Evolutionary conservation across 495 filamentous ascomycete species (phyloP), one percentile per base, ranked within the genome.

Genomic region (Recurvomyces mirabilis): DNA sequence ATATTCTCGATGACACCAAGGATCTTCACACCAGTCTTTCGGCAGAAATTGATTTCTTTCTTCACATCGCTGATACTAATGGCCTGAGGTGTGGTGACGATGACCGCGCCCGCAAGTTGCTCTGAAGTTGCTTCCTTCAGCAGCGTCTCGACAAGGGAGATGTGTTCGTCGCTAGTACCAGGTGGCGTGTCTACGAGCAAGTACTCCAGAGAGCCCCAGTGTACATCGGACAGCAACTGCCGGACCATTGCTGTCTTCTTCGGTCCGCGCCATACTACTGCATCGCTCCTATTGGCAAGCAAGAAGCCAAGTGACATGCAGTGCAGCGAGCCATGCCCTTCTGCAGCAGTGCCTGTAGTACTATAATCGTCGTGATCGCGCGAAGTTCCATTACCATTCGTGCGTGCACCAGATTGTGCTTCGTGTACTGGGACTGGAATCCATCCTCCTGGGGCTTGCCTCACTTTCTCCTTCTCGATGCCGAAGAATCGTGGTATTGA

Each of bases 191-290:
- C 91, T 52, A 98, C 81, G 40, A 98, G 73, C 9, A 98, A 71
- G 63, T 84, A 94, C 61, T 94, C 87, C 23, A 87, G 73, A 10
- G 74, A 69, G 23, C 79, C 82, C 91, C 91, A 98, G n/a, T 80
- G 73, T 5, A 94, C 89, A 59, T 94, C 87, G 0, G 81, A 78
- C 19, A 96, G 68, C 57, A 98, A 96, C 56, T 98, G 91, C 23
- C 84, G 80, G 31, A 98, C 87, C 91, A 98, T 96, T 22, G 93
- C 93, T 7, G 93, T 98, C 66, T 98, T 98, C 65, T 98, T 98
- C 0, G 91, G 91, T 0, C 91, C 91, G 35, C 91, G 78, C 91
- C 91, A 98, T 43, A 98, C 86, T 0, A 98, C 87, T 3, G 88
- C 87, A 53, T 94, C 87, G 48, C 79, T 82, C 53, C 89, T 72